Percentiles rank a stretch among this genome's conserved stretches.
phyloP scores from a whole-genome alignment of 768 basidiomycete genomes.

The Podaxis sp. region DNA sequence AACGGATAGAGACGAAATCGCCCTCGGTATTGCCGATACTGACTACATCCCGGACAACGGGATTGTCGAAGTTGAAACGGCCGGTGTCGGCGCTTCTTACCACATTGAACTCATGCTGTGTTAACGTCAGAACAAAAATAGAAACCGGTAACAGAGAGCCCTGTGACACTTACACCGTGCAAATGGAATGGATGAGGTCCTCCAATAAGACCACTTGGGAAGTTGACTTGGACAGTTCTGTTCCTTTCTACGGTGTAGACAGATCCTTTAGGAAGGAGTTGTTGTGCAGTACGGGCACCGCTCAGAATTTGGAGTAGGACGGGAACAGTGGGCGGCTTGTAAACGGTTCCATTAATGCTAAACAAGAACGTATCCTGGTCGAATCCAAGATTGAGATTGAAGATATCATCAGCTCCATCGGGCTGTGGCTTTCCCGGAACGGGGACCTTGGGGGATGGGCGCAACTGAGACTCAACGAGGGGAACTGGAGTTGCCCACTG shows the following conservation, averaged over 20 bases:
- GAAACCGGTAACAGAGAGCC: neutral
- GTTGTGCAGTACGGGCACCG: constrained; percentile 29
- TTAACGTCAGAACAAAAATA: neutral
- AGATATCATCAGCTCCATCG: constrained; percentile 28
- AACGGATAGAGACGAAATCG: constrained; percentile 52
- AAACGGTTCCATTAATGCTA: constrained; percentile 20
- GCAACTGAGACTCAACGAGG: neutral
- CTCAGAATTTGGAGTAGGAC: constrained; percentile 37
- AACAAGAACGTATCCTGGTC: constrained; percentile 26
- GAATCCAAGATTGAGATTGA: constrained; percentile 17
- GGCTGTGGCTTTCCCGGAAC: constrained; percentile 23
- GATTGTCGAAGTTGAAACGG: constrained; percentile 40
- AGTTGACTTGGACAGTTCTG: constrained; percentile 44
- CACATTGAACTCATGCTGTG: constrained; percentile 35
- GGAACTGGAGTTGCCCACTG: neutral
- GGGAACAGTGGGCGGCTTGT: constrained; percentile 28
- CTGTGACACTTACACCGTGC: constrained; percentile 32
- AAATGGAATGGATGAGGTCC: constrained; percentile 40
- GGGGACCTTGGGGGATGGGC: constrained; percentile 2
- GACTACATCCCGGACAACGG: constrained; percentile 50
- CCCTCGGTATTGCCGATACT: constrained; percentile 30
- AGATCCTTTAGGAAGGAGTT: constrained; percentile 34
- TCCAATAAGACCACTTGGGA: constrained; percentile 25
- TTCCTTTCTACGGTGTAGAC: constrained; percentile 41
- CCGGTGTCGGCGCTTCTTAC: constrained; percentile 33